Conservation (phyloP, 2,329 filamentous ascomycete species). For the Penicillium fuscoglaucum region DNA sequence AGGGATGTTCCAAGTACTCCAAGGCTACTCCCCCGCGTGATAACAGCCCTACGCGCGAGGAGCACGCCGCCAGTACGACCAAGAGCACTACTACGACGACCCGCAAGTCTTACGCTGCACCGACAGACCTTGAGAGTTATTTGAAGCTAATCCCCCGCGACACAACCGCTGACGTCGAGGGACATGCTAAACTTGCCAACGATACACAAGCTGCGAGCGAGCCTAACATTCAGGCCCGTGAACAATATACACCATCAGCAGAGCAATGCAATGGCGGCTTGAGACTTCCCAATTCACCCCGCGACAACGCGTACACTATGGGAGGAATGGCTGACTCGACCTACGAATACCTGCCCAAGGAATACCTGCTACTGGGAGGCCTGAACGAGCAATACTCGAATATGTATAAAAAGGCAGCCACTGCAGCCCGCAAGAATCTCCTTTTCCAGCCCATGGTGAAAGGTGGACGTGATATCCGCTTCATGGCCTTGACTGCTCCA, state of each 20-base stretch:
- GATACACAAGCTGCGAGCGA: slow-evolving; percentile 18
- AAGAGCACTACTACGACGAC: slow-evolving; percentile 1
- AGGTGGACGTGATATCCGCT: slow-evolving; percentile 43
- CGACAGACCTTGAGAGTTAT: slow-evolving; percentile 29
- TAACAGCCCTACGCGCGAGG: slow-evolving; percentile 13
- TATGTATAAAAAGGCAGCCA: slow-evolving; percentile 47
- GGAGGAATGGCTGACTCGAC: slow-evolving; percentile 51
- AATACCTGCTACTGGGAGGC: slow-evolving; percentile 50
- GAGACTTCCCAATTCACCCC: slow-evolving; percentile 33
- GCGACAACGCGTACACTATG: slow-evolving; percentile 43
- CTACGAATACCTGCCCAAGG: slow-evolving; percentile 54
- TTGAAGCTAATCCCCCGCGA: slow-evolving; percentile 27
- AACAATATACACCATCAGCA: slow-evolving; percentile 10
- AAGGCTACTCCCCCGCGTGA: slow-evolving; percentile 26
- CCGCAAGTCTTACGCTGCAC: slow-evolving; percentile 12
- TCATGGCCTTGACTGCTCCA: slow-evolving; percentile 37
- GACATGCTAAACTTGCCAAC: slow-evolving; percentile 32
- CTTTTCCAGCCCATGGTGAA: slow-evolving; percentile 50
- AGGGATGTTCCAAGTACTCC: slow-evolving; percentile 69
- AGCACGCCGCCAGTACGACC: slow-evolving; percentile 7
- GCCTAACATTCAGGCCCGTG: slow-evolving; percentile 5
- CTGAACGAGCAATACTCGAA: slow-evolving; percentile 43
- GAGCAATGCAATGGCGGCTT: slow-evolving; percentile 44
- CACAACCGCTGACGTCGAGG: slow-evolving; percentile 20
- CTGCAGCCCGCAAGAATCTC: slow-evolving; percentile 42